Base-by-base conservation (phyloP, 148 eudicot genomes). In the Salicornia ramosissima region DNA sequence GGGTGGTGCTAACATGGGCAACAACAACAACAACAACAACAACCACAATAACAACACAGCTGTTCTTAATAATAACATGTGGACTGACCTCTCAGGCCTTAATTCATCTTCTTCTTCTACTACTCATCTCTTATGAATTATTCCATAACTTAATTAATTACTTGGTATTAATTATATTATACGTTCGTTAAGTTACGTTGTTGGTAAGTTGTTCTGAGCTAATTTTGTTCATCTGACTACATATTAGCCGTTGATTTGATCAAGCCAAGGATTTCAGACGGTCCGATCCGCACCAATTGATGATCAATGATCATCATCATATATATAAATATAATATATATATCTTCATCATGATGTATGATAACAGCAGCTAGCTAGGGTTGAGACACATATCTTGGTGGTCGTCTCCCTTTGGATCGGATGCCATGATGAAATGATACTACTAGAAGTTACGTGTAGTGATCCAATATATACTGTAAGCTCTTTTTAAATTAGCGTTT, bases 81-180 rank as follows among this genome's bases (percentile, higher is more conserved):
- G 90, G 90, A 69, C 82, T 2, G 87, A 82, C 29, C 78, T 83
- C 68, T 77, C 86, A 0, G 87, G 89, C 30, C 74, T 83, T 14
- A 77, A 79, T 59, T 83, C 89, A 5, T 81, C 86, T 45, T 72
- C 87, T 8, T 81, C 86, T 45, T 72, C 87, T 18, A 53, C 77
- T 21, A 81, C 61, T 64, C 83, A 86, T 73, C 74, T 83, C 24
- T 64, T 81, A 39, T 81, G 67, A 79, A 46, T 42, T 6, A 46
- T 42, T 6, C 42, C 25, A 11, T 24, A 10, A 45, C 13, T 28
- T 47, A n/a, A n/a, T n/a, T n/a, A n/a, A n/a, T n/a, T n/a, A n/a
- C n/a, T n/a, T n/a, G n/a, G 9, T 12, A 0, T 59, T 5, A 10
- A 18, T 61, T 34, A n/a, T 33, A 33, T 61, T 26, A 31, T 26